Evolutionary conservation across 495 filamentous ascomycete genomes (phyloP), one percentile per base, ranked within the genome.

Genomic region (Podospora anserina): DNA sequence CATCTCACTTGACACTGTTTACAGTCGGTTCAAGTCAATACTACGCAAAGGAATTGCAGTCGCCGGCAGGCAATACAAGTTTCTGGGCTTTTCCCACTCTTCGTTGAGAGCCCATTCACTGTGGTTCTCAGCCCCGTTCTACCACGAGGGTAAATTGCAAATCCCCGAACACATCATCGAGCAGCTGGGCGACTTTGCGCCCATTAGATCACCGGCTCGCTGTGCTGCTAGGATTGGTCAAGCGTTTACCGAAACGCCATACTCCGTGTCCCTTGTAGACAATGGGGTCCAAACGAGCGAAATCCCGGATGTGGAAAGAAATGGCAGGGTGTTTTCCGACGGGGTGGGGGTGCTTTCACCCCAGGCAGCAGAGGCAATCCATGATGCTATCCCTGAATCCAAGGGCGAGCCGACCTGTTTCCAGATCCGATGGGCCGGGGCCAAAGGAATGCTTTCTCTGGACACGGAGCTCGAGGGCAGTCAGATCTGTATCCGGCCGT

Each of bases 221-320:
- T 92, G 90, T 65, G 92, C 92, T 0, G 92, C 92, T 0, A 82
- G 92, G 34, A 93, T 95, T 49, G 92, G 92, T 1, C 92, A 95
- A 72, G 88, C 90, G 0, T 95, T 95, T 64, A 91, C 91, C 0
- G 90, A 95, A 67, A 95, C 92, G 0, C 83, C 88, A 0, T 80
- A 86, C 28, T 70, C 83, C 0, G 71, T 91, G 1, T 70, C 79
- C 3, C 68, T 82, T 5, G 49, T 79, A 19, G 76, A 78, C 0
- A 57, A 77, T n/a, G 44, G 65, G 15, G 79, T 84, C 9, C 56
- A 61, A 0, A 70, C 81, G 5, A 54, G 74, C 59, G 16, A 64
- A 32, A 84, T 88, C 0, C 68, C 65, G 0, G 89, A 86, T 61
- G 76, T 84, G 0, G 68, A 75, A 54, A 71, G 74, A 18, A 75